A percentile compares a stretch with the other conserved stretches of the same genome.
Conservation (phyloP, 331 rosid species). For the Quercus phellos region DNA sequence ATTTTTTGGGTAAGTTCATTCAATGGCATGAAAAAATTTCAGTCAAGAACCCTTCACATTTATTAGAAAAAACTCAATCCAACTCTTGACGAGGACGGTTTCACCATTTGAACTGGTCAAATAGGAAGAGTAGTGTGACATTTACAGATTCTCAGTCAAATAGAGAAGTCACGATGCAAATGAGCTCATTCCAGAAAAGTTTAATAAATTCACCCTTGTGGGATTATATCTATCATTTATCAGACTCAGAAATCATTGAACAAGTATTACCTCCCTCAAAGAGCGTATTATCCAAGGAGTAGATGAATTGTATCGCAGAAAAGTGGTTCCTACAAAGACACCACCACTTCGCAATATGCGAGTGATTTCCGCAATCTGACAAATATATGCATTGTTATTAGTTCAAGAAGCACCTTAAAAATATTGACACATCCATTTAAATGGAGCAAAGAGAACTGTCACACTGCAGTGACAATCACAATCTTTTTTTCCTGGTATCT, state of each 20-base stretch:
- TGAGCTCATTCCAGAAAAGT: background rate
- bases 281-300: conserved; percentile 52
- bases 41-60: background rate
- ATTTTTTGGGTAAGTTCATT: too few relatives aligned
- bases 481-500: background rate
- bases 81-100: background rate
- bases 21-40: background rate
- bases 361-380: conserved; percentile 74
- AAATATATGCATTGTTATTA: conserved; percentile 17
- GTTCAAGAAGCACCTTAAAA: background rate
- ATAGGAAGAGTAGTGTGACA: background rate
- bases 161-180: background rate
- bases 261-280: conserved; percentile 53
- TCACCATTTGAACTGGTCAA: background rate
- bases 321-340: conserved; percentile 83
- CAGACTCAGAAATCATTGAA: background rate
- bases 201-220: background rate
- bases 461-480: background rate
- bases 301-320: conserved; percentile 67
- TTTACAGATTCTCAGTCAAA: background rate
- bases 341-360: conserved; percentile 79
- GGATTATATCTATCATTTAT: background rate
- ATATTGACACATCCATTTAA: background rate
- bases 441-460: background rate
- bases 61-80: background rate